Evolutionary conservation across 192 early-diverging fungal genomes (phyloP), one percentile per base, ranked within the genome.

Genomic region (Backusella parvicylindrica): DNA sequence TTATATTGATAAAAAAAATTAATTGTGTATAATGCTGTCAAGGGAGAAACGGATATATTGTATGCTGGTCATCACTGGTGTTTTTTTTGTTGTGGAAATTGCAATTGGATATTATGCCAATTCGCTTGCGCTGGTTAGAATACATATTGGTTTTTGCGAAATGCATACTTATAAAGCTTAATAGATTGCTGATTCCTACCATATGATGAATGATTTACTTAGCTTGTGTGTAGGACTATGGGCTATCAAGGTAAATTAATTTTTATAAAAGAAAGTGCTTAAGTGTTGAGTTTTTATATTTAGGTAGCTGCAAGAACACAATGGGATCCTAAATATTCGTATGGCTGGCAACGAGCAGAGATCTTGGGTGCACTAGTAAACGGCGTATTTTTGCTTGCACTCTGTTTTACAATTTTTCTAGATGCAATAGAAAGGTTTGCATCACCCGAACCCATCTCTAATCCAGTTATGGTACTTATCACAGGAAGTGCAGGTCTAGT

Each of bases 291-390:
- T 26, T 41, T 4, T 38, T 35, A 23, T 68, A 68, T 70, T 41
- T 67, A 90, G 87, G 73, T 94, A 72, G 90, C 93, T 31, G 84
- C 85, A 68, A 86, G 86, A 31, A 89, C 86, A 7, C 81, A 86
- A 74, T 81, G 79, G 68, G 83, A 85, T 15, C 81, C 91, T 3
- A 86, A 89, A 66, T 89, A 92, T 83, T 92, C 94, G 32, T 98
- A 94, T 79, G 96, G 96, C 23, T 92, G 92, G 90, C 93, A 95
- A 82, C 87, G 96, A 41, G 96, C 95, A 3, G 96, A 98, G 82
- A 87, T 97, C 23, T 86, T 98, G 32, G 96, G 95, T 18, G 96
- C 95, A n/a, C 87, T 98, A 2, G 87, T 95, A 49, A 98, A 97
- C 76, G 94, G 94, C 32, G 94, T 97, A 56, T 92, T 95, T 40